phyloP scores from a whole-genome alignment of 768 basidiomycete species.

The Tulasnella sp. region DNA sequence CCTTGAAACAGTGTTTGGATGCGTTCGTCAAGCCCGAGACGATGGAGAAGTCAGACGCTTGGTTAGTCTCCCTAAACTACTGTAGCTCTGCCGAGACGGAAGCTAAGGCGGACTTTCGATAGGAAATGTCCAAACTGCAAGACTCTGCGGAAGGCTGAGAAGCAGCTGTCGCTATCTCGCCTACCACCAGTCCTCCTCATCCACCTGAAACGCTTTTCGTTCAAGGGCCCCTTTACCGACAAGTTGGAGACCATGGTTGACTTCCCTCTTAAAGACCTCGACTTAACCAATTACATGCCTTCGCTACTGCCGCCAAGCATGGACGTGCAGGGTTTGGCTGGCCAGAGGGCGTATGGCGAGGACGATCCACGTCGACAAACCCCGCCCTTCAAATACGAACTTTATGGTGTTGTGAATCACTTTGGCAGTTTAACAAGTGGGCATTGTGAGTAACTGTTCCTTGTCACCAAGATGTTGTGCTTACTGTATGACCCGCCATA shows the following conservation, averaged over 20 bases:
- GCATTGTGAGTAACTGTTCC: slow-evolving; percentile 62
- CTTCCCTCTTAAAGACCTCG: slow-evolving; percentile 60
- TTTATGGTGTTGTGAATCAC: slow-evolving; percentile 95
- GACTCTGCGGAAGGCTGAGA: slow-evolving; percentile 73
- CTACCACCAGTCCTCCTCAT: slow-evolving; percentile 89
- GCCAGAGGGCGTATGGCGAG: slow-evolving; percentile 38
- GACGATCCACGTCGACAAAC: slow-evolving; percentile 74
- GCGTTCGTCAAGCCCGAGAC: slow-evolving; percentile 86
- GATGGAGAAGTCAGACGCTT: slow-evolving; percentile 87
- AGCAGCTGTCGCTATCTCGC: slow-evolving; percentile 81
- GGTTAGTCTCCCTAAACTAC: slow-evolving; percentile 44
- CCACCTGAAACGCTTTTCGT: slow-evolving; percentile 86
- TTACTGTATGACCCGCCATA: slow-evolving; percentile 29
- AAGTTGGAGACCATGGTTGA: slow-evolving; percentile 94
- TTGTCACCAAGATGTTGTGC: slow-evolving; percentile 6
- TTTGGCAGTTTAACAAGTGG: slow-evolving; percentile 90
- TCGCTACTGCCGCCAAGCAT: slow-evolving; percentile 60
- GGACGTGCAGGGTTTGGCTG: slow-evolving; percentile 32
- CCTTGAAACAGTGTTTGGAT: slow-evolving; percentile 75
- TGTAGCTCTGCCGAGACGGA: neutral
- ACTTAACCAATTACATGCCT: slow-evolving; percentile 78
- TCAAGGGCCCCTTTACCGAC: slow-evolving; percentile 86
- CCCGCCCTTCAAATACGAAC: slow-evolving; percentile 88
- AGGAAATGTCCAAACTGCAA: slow-evolving; percentile 98
- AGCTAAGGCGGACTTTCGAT: neutral